Percentiles rank a stretch among this genome's conserved stretches.
phyloP scores from a whole-genome alignment of 2,329 filamentous ascomycete species.

The Diaporthe ampelina region DNA sequence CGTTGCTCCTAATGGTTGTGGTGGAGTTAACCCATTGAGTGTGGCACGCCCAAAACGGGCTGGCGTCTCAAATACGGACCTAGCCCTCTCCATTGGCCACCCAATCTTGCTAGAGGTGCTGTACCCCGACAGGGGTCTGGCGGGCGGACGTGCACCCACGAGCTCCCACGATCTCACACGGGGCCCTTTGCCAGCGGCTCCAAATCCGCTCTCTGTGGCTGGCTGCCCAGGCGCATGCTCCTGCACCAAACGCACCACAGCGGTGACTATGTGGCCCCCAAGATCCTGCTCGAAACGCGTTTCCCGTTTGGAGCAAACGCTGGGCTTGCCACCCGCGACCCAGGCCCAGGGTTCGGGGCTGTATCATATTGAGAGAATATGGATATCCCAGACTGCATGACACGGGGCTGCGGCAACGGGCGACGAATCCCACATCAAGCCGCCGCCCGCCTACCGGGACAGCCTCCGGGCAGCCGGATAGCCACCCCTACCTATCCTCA shows the following conservation, averaged over 20 bases:
- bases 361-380: slow-evolving; percentile 25
- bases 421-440: background rate
- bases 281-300: slow-evolving; percentile 8
- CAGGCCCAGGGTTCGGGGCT: slow-evolving; percentile 4
- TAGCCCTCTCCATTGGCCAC: slow-evolving; percentile 29
- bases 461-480: background rate
- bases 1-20: slow-evolving; percentile 12
- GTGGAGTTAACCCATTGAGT: slow-evolving; percentile 27
- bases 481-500: background rate
- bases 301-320: slow-evolving; percentile 17
- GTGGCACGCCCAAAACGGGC: slow-evolving; percentile 33
- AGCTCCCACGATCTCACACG: background rate
- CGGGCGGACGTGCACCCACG: slow-evolving; percentile 14
- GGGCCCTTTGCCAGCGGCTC: slow-evolving; percentile 10
- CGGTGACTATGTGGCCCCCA: background rate
- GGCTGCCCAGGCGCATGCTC: slow-evolving; percentile 4
- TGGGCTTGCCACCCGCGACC: slow-evolving; percentile 5
- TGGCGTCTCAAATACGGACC: slow-evolving; percentile 32
- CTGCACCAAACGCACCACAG: background rate
- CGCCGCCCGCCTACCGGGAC: slow-evolving; percentile 8
- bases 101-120: slow-evolving; percentile 2
- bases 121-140: slow-evolving; percentile 8
- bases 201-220: too few species aligned
- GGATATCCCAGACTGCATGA: slow-evolving; percentile 29
- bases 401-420: slow-evolving; percentile 1